phyloP scores from a whole-genome alignment of 2,329 filamentous ascomycete genomes.

The Paraconiothyrium brasiliense region DNA sequence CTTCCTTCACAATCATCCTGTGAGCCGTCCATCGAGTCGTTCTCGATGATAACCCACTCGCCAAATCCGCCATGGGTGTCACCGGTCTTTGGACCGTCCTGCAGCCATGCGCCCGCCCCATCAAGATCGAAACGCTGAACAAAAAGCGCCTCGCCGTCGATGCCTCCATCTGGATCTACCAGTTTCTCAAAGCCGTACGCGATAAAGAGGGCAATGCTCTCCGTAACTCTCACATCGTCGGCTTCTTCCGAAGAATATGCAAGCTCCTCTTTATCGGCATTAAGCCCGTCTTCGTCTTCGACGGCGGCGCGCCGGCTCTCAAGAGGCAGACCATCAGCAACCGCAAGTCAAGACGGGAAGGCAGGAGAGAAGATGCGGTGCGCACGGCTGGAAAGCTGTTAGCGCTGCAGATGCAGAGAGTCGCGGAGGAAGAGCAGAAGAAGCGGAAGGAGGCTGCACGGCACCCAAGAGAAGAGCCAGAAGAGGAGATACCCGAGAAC shows the following conservation, averaged over 20 bases:
- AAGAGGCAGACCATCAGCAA: conserved; percentile 90
- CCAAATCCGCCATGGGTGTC: conserved; percentile 78
- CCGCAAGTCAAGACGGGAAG: conserved; percentile 82
- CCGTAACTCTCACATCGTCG: conserved; percentile 93
- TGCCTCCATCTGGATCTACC: conserved; percentile 99
- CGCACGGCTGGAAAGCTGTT: conserved; percentile 90
- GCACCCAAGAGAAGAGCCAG: conserved; percentile 55
- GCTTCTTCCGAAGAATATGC: conserved; percentile 98
- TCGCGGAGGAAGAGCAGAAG: conserved; percentile 83
- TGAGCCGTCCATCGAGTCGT: neutral
- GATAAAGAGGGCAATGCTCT: conserved; percentile 98
- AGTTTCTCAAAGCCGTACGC: conserved; percentile 97
- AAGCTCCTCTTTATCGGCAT: conserved; percentile 97
- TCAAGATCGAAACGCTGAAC: conserved; percentile 95
- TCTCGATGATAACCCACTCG: conserved; percentile 27
- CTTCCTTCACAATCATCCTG: neutral
- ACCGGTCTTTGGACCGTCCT: conserved; percentile 97
- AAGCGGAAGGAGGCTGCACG: conserved; percentile 63
- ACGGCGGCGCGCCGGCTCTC: conserved; percentile 88
- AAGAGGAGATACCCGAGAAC: conserved; percentile 76
- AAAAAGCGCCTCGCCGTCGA: conserved; percentile 96
- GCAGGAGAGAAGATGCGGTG: conserved; percentile 89
- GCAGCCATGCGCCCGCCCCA: conserved; percentile 92
- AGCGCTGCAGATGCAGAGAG: conserved; percentile 91
- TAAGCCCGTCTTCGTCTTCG: conserved; percentile 96